A percentile compares a stretch with the other conserved stretches of the same genome.
Evolutionary conservation across 2,329 filamentous ascomycete genomes (phyloP).

Genomic region (Epichloe sibirici): DNA sequence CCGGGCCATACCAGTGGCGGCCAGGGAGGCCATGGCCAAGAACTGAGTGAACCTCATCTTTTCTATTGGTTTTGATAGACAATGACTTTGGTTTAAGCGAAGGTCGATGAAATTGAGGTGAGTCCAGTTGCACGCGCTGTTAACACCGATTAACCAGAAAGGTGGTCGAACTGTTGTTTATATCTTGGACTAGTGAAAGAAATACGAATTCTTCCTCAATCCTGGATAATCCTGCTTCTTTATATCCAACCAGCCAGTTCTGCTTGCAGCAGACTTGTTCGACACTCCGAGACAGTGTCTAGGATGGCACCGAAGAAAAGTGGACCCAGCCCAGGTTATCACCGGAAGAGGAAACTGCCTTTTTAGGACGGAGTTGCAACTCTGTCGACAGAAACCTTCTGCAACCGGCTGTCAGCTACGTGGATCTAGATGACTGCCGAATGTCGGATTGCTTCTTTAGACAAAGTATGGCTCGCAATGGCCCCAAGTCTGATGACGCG

Average conservation of each 20-base stretch:
- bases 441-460: not conserved
- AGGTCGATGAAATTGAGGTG: conserved; percentile 9
- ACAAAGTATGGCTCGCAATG: not conserved
- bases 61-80: conserved; percentile 2
- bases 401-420: not conserved
- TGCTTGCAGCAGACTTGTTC: conserved; percentile 3
- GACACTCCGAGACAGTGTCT: not conserved
- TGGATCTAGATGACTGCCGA: not conserved
- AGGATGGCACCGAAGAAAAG: not conserved
- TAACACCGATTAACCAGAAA: not conserved
- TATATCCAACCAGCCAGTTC: not conserved
- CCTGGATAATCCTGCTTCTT: not conserved
- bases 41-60: conserved; percentile 25
- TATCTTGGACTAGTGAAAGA: not conserved
- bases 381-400: not conserved
- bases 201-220: not conserved
- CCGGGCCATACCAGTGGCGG: conserved; percentile 1
- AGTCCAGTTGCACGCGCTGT: not conserved
- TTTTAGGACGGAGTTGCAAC: not conserved
- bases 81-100: conserved; percentile 4
- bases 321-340: not conserved
- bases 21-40: conserved; percentile 11
- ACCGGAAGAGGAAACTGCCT: not conserved
- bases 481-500: not conserved
- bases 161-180: not conserved